phyloP scores from a whole-genome alignment of 225 moss, liverwort and hornwort genomes.

The Polytrichum formosum region DNA sequence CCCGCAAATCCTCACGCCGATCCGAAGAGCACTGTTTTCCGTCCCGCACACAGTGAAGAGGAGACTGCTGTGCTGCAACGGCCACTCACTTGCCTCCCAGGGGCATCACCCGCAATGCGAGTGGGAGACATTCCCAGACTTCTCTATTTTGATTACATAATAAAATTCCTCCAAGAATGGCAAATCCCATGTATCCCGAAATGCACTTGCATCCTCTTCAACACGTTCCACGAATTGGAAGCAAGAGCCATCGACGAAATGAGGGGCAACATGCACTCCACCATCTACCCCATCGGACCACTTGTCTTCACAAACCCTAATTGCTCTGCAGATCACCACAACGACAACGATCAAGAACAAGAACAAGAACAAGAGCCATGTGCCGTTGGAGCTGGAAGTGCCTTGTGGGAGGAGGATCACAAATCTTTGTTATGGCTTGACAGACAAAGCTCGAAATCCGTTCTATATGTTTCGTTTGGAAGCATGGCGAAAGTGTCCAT shows the following conservation, averaged over 20 bases:
- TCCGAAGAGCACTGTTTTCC: neutral
- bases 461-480: conserved; percentile 19
- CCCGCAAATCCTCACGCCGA: conserved; percentile 3
- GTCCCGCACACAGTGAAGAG: conserved; percentile 6
- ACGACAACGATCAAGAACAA: no score
- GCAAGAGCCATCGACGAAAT: conserved; percentile 11
- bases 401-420: conserved; percentile 10
- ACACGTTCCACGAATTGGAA: conserved; percentile 22
- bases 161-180: neutral
- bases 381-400: neutral
- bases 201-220: conserved; percentile 15
- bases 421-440: conserved; percentile 18
- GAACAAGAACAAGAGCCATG: neutral
- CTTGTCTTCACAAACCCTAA: conserved; percentile 7
- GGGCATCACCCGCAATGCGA: conserved; percentile 13
- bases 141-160: neutral
- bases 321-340: neutral
- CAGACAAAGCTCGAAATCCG: conserved; percentile 1
- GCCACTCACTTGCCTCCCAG: conserved; percentile 8
- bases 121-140: conserved; percentile 25
- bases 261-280: neutral
- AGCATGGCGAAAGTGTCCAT: conserved; percentile 12
- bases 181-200: neutral
- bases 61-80: conserved; percentile 11
- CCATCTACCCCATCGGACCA: conserved; percentile 16